Percentiles rank a stretch among this genome's conserved stretches.
Evolutionary conservation across 2,329 filamentous ascomycete species (phyloP).

Genomic region (Xylaria sp.): DNA sequence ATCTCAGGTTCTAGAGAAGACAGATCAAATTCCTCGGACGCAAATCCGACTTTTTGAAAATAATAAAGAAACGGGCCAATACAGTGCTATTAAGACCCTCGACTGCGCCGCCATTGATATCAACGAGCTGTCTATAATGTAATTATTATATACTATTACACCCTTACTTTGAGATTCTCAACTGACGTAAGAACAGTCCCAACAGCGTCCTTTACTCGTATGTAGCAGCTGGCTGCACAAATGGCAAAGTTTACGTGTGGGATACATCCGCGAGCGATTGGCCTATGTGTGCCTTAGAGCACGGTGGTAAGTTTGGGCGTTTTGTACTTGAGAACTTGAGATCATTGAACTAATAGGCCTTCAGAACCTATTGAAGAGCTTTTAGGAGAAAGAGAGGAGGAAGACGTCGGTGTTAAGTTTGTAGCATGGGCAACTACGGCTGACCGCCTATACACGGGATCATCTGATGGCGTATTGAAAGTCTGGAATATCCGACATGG

Average conservation of each 20-base stretch:
- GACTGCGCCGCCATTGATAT: constrained; percentile 71
- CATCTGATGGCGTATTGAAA: constrained; percentile 71
- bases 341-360: constrained; percentile 20
- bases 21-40: constrained; percentile 60
- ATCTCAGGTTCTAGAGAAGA: constrained; percentile 54
- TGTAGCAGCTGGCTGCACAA: constrained; percentile 70
- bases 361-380: constrained; percentile 52
- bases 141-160: constrained; percentile 46
- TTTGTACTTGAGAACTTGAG: constrained; percentile 35
- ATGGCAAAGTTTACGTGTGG: constrained; percentile 72
- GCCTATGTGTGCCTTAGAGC: constrained; percentile 66
- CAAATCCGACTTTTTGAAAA: constrained; percentile 67
- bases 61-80: constrained; percentile 50
- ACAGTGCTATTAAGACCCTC: constrained; percentile 63
- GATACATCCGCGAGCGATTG: constrained; percentile 67
- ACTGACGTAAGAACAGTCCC: constrained; percentile 53
- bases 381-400: constrained; percentile 60
- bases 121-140: constrained; percentile 68
- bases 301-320: constrained; percentile 60
- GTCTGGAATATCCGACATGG: constrained; percentile 69
- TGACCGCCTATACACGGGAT: constrained; percentile 71
- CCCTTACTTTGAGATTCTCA: not conserved
- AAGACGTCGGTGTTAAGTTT: constrained; percentile 73
- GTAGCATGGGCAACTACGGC: constrained; percentile 68
- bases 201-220: constrained; percentile 64